Conservation (phyloP, 2,329 filamentous ascomycete species). For the Xylaria sp. region DNA sequence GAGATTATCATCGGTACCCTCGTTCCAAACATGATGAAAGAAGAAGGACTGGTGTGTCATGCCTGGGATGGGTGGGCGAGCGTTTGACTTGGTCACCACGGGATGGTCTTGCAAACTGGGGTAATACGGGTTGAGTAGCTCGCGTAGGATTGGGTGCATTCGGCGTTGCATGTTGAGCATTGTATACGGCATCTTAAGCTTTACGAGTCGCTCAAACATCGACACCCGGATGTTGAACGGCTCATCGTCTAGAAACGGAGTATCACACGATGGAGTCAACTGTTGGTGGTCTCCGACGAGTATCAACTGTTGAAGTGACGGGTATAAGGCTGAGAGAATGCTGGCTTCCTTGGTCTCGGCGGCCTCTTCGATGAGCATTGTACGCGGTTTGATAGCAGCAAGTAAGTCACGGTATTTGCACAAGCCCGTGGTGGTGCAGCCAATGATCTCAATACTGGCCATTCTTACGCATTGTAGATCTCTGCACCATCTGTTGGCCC, state of each 20-base stretch:
- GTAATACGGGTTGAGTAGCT: constrained; percentile 46
- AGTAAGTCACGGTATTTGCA: constrained; percentile 73
- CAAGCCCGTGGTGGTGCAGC: constrained; percentile 71
- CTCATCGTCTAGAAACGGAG: constrained; percentile 50
- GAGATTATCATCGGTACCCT: constrained; percentile 56
- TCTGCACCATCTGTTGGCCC: constrained; percentile 53
- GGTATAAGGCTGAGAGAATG: constrained; percentile 47
- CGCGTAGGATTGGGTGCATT: constrained; percentile 44
- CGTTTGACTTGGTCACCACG: constrained; percentile 31
- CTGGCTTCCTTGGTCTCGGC: constrained; percentile 68
- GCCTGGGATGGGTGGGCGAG: constrained; percentile 40
- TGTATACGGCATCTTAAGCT: constrained; percentile 56
- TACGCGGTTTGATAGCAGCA: constrained; percentile 57
- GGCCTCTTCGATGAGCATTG: constrained; percentile 73
- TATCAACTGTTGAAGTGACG: constrained; percentile 48
- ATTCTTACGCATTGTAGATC: constrained; percentile 43
- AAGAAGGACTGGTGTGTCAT: constrained; percentile 41
- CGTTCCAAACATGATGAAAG: constrained; percentile 55
- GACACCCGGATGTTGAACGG: constrained; percentile 68
- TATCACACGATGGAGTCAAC: constrained; percentile 62
- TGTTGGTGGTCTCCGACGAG: constrained; percentile 76
- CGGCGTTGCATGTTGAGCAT: constrained; percentile 63
- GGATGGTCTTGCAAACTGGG: constrained; percentile 41
- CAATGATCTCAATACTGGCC: constrained; percentile 47
- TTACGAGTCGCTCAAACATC: constrained; percentile 74